Conservation (phyloP, 169 alveolate genomes). For the Plasmodium falciparum region DNA sequence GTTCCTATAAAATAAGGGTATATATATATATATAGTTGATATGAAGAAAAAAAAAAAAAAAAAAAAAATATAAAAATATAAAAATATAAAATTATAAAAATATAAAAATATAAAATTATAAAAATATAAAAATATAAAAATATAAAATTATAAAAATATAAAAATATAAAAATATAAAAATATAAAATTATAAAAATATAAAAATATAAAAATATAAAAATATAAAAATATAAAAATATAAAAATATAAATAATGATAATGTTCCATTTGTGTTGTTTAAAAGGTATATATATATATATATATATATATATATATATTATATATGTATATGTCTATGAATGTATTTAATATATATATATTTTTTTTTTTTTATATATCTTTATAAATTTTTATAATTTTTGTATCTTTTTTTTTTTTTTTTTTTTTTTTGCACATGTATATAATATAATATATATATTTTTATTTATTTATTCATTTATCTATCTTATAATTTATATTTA, state of each 20-base stretch:
- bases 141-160: too few relatives aligned
- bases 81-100: too few relatives aligned
- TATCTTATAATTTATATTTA: background rate
- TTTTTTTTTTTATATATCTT: constrained; percentile 1
- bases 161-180: too few relatives aligned
- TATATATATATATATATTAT: constrained; percentile 1
- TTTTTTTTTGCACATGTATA: background rate
- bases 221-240: too few relatives aligned
- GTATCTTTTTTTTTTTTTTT: constrained; percentile 21
- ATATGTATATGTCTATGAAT: background rate
- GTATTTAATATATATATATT: background rate
- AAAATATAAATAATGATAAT: background rate
- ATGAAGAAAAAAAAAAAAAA: too few relatives aligned
- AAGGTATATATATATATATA: background rate
- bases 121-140: too few relatives aligned
- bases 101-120: too few relatives aligned
- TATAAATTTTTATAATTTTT: background rate
- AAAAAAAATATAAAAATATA: too few relatives aligned
- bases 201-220: too few relatives aligned
- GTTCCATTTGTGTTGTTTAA: constrained; percentile 5
- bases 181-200: too few relatives aligned
- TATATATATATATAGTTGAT: too few relatives aligned
- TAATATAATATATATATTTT: background rate
- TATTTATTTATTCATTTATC: background rate
- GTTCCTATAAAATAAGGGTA: too few relatives aligned